phyloP scores from a whole-genome alignment of 176 grass and related monocot species.

The Oryza australiensis region DNA sequence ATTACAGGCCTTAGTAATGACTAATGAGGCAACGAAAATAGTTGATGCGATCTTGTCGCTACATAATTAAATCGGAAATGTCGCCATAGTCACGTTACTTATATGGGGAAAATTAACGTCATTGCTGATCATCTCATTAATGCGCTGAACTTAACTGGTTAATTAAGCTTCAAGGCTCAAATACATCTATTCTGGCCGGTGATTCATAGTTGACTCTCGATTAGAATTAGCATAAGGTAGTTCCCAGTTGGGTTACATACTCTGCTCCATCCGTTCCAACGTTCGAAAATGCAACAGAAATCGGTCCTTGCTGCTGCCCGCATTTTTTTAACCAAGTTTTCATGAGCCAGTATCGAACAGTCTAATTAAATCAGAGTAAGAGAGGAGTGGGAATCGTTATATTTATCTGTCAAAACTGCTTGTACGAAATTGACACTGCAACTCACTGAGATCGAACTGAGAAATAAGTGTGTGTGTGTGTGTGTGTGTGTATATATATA shows the following conservation, averaged over 20 bases:
- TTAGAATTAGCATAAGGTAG: background rate
- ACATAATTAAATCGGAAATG: background rate
- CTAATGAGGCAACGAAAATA: background rate
- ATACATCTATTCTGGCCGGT: background rate
- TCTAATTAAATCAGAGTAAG: background rate
- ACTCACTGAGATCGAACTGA: background rate
- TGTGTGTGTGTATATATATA: no score
- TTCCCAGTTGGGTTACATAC: background rate
- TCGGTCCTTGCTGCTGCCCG: background rate
- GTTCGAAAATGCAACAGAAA: constrained; percentile 29
- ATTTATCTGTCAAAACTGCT: background rate
- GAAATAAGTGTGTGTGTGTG: no score
- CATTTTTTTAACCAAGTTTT: background rate
- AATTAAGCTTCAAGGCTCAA: background rate
- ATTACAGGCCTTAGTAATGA: background rate
- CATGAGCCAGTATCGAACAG: background rate
- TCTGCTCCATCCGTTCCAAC: constrained; percentile 20
- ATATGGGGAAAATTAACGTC: constrained; percentile 6
- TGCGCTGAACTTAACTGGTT: background rate
- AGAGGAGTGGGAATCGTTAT: background rate
- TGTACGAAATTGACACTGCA: background rate
- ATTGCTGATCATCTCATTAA: constrained; percentile 33
- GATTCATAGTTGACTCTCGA: constrained; percentile 39
- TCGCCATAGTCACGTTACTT: background rate
- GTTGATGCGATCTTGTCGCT: background rate